Conservation (phyloP, 2,329 filamentous ascomycete species). For the Venturiaceae sp. region DNA sequence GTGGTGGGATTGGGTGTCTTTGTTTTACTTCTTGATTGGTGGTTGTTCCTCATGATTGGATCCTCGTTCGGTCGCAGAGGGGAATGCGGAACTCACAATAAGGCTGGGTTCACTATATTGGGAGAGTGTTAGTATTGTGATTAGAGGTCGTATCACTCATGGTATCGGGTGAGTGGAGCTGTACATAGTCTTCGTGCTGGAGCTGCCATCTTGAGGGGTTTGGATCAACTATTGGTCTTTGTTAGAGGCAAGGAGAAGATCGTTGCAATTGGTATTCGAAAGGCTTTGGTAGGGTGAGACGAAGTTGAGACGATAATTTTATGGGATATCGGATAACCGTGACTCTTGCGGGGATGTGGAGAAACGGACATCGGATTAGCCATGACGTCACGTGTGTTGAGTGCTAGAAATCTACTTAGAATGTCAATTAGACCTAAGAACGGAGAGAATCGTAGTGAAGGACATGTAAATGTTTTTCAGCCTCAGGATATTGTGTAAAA, state of each 20-base stretch:
- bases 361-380: neutral
- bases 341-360: neutral
- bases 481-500: too few species aligned
- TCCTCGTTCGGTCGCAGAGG: neutral
- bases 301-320: neutral
- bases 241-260: neutral
- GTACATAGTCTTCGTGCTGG: constrained; percentile 5
- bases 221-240: neutral
- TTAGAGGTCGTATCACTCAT: neutral
- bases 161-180: neutral
- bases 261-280: neutral
- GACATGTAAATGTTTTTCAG: too few species aligned
- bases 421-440: too few species aligned
- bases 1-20: neutral
- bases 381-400: neutral
- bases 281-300: neutral
- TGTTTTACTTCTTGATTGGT: too few species aligned
- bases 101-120: constrained; percentile 23
- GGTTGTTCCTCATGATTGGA: neutral
- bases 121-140: neutral
- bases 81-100: constrained; percentile 24
- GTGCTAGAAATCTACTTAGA: too few species aligned
- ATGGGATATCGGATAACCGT: neutral
- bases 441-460: too few species aligned
- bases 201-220: neutral